Evolutionary conservation across 208 protist species (phyloP).

Genomic region (Herpetomonas tarakana): DNA sequence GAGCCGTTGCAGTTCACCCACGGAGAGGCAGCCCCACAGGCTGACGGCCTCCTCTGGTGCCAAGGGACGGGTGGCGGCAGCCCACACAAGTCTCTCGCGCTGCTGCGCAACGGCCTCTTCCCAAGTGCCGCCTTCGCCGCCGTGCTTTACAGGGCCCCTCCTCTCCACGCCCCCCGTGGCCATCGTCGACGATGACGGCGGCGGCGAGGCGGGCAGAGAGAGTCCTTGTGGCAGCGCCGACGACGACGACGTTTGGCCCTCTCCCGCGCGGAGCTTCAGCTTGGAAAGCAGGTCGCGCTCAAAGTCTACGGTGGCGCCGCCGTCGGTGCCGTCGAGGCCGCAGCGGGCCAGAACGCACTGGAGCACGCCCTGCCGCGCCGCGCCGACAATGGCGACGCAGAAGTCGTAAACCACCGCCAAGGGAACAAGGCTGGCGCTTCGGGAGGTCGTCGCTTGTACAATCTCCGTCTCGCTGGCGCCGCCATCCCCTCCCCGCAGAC

Average conservation of each 20-base stretch:
- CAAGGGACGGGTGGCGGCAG: slow-evolving; percentile 7
- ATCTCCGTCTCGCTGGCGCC: too few species aligned
- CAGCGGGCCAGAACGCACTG: slow-evolving; percentile 2
- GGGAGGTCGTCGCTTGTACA: background rate
- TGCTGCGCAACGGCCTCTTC: too few species aligned
- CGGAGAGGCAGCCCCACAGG: slow-evolving; percentile 14
- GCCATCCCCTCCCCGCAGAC: too few species aligned
- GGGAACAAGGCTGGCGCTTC: background rate
- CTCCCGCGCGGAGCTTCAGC: slow-evolving; percentile 12
- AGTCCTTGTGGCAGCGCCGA: too few species aligned
- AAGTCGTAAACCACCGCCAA: background rate
- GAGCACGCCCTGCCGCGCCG: background rate
- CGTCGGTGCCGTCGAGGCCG: background rate
- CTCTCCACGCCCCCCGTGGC: too few species aligned
- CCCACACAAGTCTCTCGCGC: too few species aligned
- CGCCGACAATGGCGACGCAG: slow-evolving; percentile 1
- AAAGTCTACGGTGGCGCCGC: slow-evolving; percentile 10
- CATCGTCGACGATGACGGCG: too few species aligned
- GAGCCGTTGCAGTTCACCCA: slow-evolving; percentile 13
- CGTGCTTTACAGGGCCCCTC: too few species aligned
- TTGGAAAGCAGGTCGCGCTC: slow-evolving; percentile 11
- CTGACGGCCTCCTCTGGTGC: slow-evolving; percentile 15
- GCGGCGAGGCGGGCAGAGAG: too few species aligned
- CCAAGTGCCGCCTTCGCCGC: too few species aligned
- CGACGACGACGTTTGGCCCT: too few species aligned